Evolutionary conservation across 2,329 filamentous ascomycete species (phyloP).

Genomic region (Epichloe baconii): DNA sequence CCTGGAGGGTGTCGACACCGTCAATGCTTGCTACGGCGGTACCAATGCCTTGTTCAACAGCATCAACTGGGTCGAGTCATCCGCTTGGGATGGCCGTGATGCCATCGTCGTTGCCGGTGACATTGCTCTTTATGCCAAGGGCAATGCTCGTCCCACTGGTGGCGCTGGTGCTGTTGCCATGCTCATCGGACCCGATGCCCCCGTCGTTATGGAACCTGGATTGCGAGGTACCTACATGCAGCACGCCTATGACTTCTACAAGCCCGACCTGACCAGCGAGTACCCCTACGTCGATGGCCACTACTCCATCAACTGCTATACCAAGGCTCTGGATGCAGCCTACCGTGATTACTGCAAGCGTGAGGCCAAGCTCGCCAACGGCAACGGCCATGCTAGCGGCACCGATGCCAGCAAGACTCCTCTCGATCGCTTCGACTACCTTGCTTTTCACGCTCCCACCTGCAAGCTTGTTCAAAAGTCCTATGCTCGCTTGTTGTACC

Average conservation of each 20-base stretch:
- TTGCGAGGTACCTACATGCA: slow-evolving; percentile 70
- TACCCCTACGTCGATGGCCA: slow-evolving; percentile 79
- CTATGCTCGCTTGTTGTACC: slow-evolving; percentile 72
- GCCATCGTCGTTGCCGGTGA: slow-evolving; percentile 70
- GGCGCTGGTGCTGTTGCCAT: slow-evolving; percentile 70
- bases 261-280: slow-evolving; percentile 77
- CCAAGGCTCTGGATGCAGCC: slow-evolving; percentile 63
- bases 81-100: slow-evolving; percentile 73
- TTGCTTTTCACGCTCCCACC: slow-evolving; percentile 71
- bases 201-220: slow-evolving; percentile 64
- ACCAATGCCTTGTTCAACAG: slow-evolving; percentile 77
- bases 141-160: slow-evolving; percentile 66
- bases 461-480: slow-evolving; percentile 84
- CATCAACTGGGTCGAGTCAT: slow-evolving; percentile 78
- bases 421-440: slow-evolving; percentile 72
- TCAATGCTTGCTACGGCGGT: slow-evolving; percentile 79
- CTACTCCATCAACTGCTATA: slow-evolving; percentile 73
- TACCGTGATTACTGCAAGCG: slow-evolving; percentile 71
- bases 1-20: slow-evolving; percentile 69
- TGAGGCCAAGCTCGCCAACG: slow-evolving; percentile 46
- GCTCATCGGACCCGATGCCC: slow-evolving; percentile 66
- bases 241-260: slow-evolving; percentile 84
- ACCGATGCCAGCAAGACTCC: slow-evolving; percentile 39
- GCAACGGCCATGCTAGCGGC: slow-evolving; percentile 40
- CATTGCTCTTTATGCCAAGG: slow-evolving; percentile 78